Evolutionary conservation across 2,329 filamentous ascomycete species (phyloP).

Genomic region (Huntiella savannae): DNA sequence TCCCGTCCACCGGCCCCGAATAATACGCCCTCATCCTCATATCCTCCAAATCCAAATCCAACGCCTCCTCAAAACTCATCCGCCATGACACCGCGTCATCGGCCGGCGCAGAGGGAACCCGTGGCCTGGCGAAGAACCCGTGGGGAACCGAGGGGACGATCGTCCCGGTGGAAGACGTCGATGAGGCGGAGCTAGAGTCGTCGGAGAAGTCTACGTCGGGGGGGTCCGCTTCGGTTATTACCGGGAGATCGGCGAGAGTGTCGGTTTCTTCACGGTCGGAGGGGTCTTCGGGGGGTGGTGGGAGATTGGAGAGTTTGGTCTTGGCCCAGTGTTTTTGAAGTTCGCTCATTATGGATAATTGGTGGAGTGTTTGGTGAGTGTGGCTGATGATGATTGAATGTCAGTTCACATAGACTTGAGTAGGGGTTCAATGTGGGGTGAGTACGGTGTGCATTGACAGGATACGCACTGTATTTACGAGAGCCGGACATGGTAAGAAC

Average conservation of each 20-base stretch:
- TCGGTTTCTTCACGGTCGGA: neutral
- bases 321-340: constrained; percentile 64
- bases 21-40: too few relatives aligned
- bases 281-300: constrained; percentile 3
- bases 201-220: constrained; percentile 23
- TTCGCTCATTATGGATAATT: constrained; percentile 45
- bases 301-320: constrained; percentile 45
- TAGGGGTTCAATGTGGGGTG: constrained; percentile 11
- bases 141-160: constrained; percentile 60
- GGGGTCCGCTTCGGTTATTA: neutral
- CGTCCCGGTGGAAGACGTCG: constrained; percentile 86
- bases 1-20: too few relatives aligned
- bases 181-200: constrained; percentile 42
- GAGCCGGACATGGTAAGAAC: too few relatives aligned
- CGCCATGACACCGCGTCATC: too few relatives aligned
- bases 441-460: neutral
- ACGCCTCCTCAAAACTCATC: too few relatives aligned
- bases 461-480: too few relatives aligned
- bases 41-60: too few relatives aligned
- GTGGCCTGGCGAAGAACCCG: constrained; percentile 54
- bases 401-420: neutral
- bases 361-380: neutral
- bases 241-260: constrained; percentile 1
- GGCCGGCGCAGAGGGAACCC: constrained; percentile 21
- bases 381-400: neutral